Conservation (phyloP, 768 basidiomycete species). For the Termitomyces eurrhizus region DNA sequence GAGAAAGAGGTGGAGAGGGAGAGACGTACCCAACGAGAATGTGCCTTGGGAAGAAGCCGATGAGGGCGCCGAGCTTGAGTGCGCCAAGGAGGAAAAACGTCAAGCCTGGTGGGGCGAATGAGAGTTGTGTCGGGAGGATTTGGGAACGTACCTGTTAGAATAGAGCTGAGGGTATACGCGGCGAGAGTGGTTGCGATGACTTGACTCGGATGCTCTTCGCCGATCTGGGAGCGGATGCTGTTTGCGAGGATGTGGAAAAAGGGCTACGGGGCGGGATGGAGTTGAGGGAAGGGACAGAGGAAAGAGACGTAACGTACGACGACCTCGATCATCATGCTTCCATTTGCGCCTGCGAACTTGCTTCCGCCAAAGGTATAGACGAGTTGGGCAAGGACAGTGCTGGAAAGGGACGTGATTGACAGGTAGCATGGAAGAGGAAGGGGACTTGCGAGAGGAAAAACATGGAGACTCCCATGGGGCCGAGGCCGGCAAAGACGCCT, state of each 20-base stretch:
- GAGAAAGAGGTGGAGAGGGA: background rate
- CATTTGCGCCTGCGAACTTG: constrained; percentile 86
- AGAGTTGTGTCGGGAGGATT: background rate
- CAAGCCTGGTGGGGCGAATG: constrained; percentile 40
- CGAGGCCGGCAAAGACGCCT: constrained; percentile 75
- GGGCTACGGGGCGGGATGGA: constrained; percentile 46
- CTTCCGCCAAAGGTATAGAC: constrained; percentile 85
- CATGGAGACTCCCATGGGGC: constrained; percentile 91
- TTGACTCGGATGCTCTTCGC: constrained; percentile 60
- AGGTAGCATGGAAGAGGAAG: background rate
- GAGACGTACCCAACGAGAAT: constrained; percentile 80
- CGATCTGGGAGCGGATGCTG: constrained; percentile 68
- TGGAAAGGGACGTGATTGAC: constrained; percentile 19
- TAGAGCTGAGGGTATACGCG: constrained; percentile 80
- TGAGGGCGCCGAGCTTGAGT: constrained; percentile 76
- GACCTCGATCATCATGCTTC: constrained; percentile 98
- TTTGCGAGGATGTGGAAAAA: constrained; percentile 93
- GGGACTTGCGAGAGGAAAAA: constrained; percentile 75
- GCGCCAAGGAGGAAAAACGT: constrained; percentile 85
- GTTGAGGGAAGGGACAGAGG: background rate
- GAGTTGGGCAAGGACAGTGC: constrained; percentile 76
- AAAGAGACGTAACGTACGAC: constrained; percentile 52
- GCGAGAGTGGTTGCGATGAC: constrained; percentile 92
- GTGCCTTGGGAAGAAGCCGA: constrained; percentile 95
- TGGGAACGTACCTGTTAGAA: constrained; percentile 68